Evolutionary conservation across 306 rosid genomes (phyloP), one percentile per base, ranked within the genome.

Genomic region (Alnus rubra): DNA sequence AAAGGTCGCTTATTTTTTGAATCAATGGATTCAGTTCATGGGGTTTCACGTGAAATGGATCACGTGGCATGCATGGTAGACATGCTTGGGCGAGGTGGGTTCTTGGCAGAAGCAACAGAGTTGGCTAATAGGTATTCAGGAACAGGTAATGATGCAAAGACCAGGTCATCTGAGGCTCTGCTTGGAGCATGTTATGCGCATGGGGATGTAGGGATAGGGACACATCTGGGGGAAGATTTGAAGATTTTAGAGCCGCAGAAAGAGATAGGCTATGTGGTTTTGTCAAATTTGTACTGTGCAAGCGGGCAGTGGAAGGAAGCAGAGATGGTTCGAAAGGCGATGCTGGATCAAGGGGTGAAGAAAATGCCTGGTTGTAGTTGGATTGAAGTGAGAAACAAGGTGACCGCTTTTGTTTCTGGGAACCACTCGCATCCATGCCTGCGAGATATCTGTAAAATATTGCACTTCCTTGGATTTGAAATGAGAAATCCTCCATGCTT

Each of bases 351-450:
- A 81, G 90, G 97, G 33, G 87, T 90, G 79, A 91, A 88, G 90
- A 91, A 93, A 90, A 89, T 84, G 78, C 91, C 93, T 15, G 98
- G 98, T 51, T 84, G 94, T 84, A 91, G 94, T 86, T 91, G 97
- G 98, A 90, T 93, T 83, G 93, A 90, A 86, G 89, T 88, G 63
- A 84, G 86, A 74, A 88, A 90, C 59, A 69, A 77, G 71, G 90
- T 93, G 47, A 80, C 80, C 7, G 81, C 89, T 80, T 93, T 93
- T 87, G 91, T 85, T 37, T 91, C 97, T 4, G 98, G 97, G 65
- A 82, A 81, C 72, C 85, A 82, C 82, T 85, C 88, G n/a, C 44
- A 59, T 84, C 87, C 88, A 23, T 62, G 16, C 55, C 75, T 75
- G 81, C 52, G 14, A 64, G 86, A 87, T 30, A 55, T 87, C 74